phyloP scores from a whole-genome alignment of 345 rosid genomes.

The Triadica sebifera region DNA sequence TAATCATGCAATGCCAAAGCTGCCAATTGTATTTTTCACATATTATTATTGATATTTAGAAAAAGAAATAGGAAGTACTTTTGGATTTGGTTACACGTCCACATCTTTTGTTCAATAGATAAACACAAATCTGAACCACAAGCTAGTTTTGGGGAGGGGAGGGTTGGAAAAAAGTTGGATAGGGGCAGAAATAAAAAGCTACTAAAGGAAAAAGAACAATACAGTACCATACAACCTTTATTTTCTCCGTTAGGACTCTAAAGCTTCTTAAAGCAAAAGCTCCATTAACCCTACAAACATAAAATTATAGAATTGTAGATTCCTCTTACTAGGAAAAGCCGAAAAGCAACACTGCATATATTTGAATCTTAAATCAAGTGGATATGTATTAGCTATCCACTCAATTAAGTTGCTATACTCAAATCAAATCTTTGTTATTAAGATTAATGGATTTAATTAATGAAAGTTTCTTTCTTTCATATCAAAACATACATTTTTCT shows the following conservation, averaged over 20 bases:
- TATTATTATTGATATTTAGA: not conserved
- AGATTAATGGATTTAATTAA: no score
- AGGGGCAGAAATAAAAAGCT: not conserved
- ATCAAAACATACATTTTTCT: no score
- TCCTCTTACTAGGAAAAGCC: not conserved
- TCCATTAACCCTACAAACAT: not conserved
- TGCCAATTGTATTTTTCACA: no score
- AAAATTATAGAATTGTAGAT: not conserved
- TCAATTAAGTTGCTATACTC: no score
- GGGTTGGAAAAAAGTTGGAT: no score
- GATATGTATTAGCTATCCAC: constrained; percentile 5
- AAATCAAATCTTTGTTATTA: no score
- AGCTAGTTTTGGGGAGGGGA: no score
- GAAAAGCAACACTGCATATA: not conserved
- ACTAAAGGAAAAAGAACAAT: no score
- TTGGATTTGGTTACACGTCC: constrained; percentile 6
- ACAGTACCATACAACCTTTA: not conserved
- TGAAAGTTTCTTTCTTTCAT: no score
- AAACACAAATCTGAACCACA: constrained; percentile 3
- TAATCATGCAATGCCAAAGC: no score
- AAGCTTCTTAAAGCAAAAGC: not conserved
- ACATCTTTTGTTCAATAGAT: not conserved
- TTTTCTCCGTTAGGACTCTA: not conserved
- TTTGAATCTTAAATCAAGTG: constrained; percentile 1
- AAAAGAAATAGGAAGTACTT: not conserved